Conservation (phyloP, 2,329 filamentous ascomycete species). For the Diaporthe australafricana region DNA sequence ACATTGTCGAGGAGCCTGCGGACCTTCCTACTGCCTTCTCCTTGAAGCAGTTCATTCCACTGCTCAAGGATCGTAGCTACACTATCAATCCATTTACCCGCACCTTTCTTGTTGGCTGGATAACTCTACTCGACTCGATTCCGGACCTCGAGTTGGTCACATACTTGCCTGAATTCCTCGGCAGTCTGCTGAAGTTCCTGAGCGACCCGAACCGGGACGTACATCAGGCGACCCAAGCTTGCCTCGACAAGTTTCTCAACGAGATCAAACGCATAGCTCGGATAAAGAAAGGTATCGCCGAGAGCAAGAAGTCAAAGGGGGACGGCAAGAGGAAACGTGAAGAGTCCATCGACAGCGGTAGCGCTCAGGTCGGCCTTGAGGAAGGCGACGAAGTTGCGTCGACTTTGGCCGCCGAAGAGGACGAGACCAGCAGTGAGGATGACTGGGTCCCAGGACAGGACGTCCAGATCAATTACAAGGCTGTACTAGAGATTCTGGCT, state of each 20-base stretch:
- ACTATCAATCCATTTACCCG: conserved; percentile 95
- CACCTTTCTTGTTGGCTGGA: conserved; percentile 96
- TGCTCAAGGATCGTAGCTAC: conserved; percentile 93
- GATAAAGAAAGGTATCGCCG: conserved; percentile 90
- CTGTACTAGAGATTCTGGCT: conserved; percentile 91
- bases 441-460: conserved; percentile 99
- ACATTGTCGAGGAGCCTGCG: conserved; percentile 54
- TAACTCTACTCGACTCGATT: conserved; percentile 93
- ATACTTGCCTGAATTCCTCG: conserved; percentile 91
- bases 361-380: conserved; percentile 67
- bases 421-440: conserved; percentile 77
- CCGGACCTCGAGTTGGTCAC: conserved; percentile 95
- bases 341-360: conserved; percentile 75
- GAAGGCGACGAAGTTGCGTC: conserved; percentile 71
- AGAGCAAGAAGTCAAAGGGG: conserved; percentile 80
- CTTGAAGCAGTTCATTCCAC: conserved; percentile 87
- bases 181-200: conserved; percentile 89
- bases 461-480: conserved; percentile 91
- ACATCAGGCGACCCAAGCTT: conserved; percentile 90
- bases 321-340: conserved; percentile 78
- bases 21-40: conserved; percentile 89
- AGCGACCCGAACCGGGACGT: conserved; percentile 93
- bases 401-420: conserved; percentile 67
- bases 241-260: conserved; percentile 87
- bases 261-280: conserved; percentile 96